Evolutionary conservation across 192 early-diverging fungal species (phyloP), one percentile per base, ranked within the genome.

Genomic region (Pilobolus umbonatus): DNA sequence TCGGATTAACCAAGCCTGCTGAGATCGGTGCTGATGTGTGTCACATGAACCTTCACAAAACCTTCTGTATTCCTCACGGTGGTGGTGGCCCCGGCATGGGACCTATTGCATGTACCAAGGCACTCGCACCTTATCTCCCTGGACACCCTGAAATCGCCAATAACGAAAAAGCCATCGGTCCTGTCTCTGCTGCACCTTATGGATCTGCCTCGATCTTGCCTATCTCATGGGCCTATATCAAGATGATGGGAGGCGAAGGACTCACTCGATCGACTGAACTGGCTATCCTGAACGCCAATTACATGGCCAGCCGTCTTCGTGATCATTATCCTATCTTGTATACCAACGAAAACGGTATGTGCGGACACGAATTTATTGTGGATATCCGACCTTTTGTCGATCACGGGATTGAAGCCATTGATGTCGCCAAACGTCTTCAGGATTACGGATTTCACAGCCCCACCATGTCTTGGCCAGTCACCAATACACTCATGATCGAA

Each of bases 21-120:
- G 91, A 95, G 57, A 98, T 98, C 67, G 96, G 96, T 35, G 95
- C 95, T 55, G 96, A 99, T 78, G 96, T 99, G 28, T 99, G 96
- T 79, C 96, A 99, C 70, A 79, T 99, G 76, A 99, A 99, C 85
- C 80, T 96, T 74, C 96, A 99, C 87, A 99, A 99, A 88, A 98
- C 96, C 19, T 91, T 98, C 79, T 94, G 88, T 53, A 98, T 99
- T 68, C 96, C 96, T 5, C 96, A 99, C 69, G 96, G 96, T 69
- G 96, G 96, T 48, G 96, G 96, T 73, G 96, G 96, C 40, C 96
- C 96, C 10, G 96, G 96, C 56, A 90, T 99, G 81, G 96, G 96
- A 28, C 94, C 94, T 9, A 95, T 98, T 64, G 91, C 89, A 48
- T 80, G 84, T 67, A 93, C 93, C 77, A 57, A 86, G 22, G 94